phyloP scores from a whole-genome alignment of 2,329 filamentous ascomycete species.

The Aureobasidium sp. region DNA sequence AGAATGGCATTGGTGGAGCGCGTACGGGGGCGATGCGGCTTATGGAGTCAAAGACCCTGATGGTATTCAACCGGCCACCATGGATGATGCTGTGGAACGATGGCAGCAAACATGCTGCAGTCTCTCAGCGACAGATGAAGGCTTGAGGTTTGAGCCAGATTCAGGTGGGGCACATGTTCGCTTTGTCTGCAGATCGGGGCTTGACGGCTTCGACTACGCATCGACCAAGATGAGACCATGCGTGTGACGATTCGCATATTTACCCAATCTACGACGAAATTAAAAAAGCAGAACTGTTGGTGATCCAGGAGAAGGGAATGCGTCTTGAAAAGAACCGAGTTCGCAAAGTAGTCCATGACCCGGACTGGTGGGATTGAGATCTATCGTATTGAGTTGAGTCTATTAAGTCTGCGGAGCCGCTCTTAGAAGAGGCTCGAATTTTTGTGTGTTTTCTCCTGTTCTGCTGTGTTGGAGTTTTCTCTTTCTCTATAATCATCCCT shows the following conservation, averaged over 20 bases:
- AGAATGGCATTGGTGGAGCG: conserved; percentile 1
- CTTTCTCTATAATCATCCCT: conserved; percentile 2
- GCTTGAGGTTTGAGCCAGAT: conserved; percentile 4
- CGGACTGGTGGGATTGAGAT: conserved; percentile 3
- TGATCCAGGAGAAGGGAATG: not conserved
- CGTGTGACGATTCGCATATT: not conserved
- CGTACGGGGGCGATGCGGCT: conserved; percentile 6
- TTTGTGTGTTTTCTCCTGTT: not conserved
- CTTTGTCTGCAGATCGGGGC: conserved; percentile 10
- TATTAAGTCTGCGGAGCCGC: conserved; percentile 1
- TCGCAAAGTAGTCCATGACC: not conserved
- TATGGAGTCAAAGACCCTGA: not conserved
- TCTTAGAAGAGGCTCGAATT: not conserved
- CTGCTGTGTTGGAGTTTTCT: not conserved
- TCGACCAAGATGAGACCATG: conserved; percentile 1
- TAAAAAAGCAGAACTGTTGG: not conserved
- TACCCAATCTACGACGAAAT: not conserved
- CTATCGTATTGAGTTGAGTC: conserved; percentile 11
- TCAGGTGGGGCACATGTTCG: conserved; percentile 1
- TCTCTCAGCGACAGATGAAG: conserved; percentile 13
- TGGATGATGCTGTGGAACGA: conserved; percentile 1
- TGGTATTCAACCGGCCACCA: conserved; percentile 3
- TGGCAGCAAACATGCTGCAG: conserved; percentile 3
- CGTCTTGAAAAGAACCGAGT: too few species aligned
- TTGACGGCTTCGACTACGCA: not conserved